phyloP scores from a whole-genome alignment of 1,284 basidiomycete genomes.

The Ustilago trichophora region DNA sequence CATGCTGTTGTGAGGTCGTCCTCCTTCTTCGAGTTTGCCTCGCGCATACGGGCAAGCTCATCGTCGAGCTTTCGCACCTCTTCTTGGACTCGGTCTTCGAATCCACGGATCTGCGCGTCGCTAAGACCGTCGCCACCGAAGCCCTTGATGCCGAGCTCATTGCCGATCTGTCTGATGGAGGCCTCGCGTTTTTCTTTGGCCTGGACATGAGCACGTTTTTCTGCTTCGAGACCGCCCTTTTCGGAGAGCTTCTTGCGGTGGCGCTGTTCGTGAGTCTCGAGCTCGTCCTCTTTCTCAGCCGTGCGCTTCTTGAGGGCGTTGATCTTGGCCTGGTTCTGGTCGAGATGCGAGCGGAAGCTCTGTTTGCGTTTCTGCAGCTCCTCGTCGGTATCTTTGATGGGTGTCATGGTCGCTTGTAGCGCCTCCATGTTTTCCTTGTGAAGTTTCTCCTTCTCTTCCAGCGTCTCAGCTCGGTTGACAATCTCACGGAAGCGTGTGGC shows the following conservation, averaged over 20 bases:
- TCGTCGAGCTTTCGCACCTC: slow-evolving; percentile 40
- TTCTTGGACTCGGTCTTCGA: slow-evolving; percentile 68
- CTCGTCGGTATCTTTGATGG: slow-evolving; percentile 79
- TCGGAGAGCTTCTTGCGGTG: slow-evolving; percentile 49
- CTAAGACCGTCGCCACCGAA: slow-evolving; percentile 76
- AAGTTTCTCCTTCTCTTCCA: slow-evolving; percentile 76
- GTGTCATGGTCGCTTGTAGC: slow-evolving; percentile 71
- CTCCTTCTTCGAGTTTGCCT: slow-evolving; percentile 31
- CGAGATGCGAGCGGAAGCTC: slow-evolving; percentile 78
- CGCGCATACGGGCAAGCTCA: slow-evolving; percentile 28
- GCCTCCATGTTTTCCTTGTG: slow-evolving; percentile 75
- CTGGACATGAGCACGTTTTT: slow-evolving; percentile 71
- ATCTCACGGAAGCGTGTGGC: slow-evolving; percentile 85
- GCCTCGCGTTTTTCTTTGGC: slow-evolving; percentile 79
- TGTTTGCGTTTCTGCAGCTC: slow-evolving; percentile 76
- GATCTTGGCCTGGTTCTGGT: slow-evolving; percentile 71
- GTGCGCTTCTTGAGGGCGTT: slow-evolving; percentile 70
- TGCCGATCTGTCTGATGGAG: slow-evolving; percentile 76
- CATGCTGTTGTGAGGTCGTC: slow-evolving; percentile 36
- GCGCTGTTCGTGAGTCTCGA: slow-evolving; percentile 30
- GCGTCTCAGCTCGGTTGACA: slow-evolving; percentile 77
- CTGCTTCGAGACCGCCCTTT: slow-evolving; percentile 63
- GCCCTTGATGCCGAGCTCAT: slow-evolving; percentile 78
- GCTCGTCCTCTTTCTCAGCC: slow-evolving; percentile 73
- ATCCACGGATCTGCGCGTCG: slow-evolving; percentile 76